These are phyloP conservation scores for Myxozyma monticola DNA, from an alignment of 805 yeast species.

Conservation along the genomic window DNA sequence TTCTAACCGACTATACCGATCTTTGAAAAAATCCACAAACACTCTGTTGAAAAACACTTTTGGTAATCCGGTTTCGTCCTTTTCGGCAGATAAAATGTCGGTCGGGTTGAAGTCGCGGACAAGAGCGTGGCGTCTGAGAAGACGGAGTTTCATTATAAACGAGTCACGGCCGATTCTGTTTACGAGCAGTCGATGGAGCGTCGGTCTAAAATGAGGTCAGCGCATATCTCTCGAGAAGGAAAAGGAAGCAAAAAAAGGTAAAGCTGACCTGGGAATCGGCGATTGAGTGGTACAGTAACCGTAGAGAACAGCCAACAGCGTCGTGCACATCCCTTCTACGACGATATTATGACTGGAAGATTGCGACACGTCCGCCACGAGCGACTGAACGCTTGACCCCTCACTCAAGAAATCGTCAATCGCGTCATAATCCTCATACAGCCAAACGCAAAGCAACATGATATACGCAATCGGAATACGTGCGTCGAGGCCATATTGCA, in stretches of 20 bases:
- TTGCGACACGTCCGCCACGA: slow-evolving; percentile 61
- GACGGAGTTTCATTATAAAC: slow-evolving; percentile 68
- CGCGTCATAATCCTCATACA: slow-evolving; percentile 73
- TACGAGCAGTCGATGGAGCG: slow-evolving; percentile 60
- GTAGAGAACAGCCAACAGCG: slow-evolving; percentile 72
- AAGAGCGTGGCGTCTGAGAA: slow-evolving; percentile 60
- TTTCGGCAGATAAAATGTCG: slow-evolving; percentile 50
- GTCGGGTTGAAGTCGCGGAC: slow-evolving; percentile 60
- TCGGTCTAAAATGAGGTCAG: slow-evolving; percentile 52
- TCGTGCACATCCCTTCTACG: slow-evolving; percentile 70
- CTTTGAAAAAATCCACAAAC: slow-evolving; percentile 67
- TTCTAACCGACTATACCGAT: slow-evolving; percentile 65
- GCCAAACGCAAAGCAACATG: slow-evolving; percentile 71
- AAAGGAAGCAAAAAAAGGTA: not conserved
- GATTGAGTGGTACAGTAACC: slow-evolving; percentile 70
- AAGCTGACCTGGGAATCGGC: slow-evolving; percentile 40
- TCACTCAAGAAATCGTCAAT: slow-evolving; percentile 75
- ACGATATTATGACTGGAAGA: slow-evolving; percentile 51
- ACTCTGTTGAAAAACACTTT: slow-evolving; percentile 67
- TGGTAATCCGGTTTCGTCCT: slow-evolving; percentile 86
- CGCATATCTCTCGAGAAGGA: too few relatives aligned
- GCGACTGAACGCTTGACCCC: slow-evolving; percentile 60
- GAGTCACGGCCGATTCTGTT: slow-evolving; percentile 80
- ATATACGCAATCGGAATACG: slow-evolving; percentile 76
- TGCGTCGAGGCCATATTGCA: slow-evolving; percentile 60